Percentiles rank a stretch among this genome's conserved stretches.
Conservation (phyloP, 768 basidiomycete genomes). For the Pleurotus djamor region DNA sequence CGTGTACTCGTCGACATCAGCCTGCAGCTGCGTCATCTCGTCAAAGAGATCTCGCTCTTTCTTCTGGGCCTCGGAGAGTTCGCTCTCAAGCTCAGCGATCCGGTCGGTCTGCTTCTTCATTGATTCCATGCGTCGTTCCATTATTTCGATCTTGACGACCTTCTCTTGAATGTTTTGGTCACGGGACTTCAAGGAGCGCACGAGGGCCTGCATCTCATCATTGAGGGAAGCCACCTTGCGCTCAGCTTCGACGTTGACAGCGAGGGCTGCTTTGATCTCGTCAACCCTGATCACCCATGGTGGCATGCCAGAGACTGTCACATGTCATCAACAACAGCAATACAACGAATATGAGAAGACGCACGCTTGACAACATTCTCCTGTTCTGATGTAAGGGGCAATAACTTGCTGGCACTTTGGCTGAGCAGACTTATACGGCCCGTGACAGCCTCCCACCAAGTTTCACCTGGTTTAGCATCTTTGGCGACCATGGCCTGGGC, state of each 20-base stretch:
- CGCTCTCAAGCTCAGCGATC: constrained; percentile 77
- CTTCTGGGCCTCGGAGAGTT: constrained; percentile 78
- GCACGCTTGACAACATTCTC: constrained; percentile 81
- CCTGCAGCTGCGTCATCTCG: constrained; percentile 90
- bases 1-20: constrained; percentile 83
- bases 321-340: constrained; percentile 1
- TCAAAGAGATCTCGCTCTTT: constrained; percentile 91
- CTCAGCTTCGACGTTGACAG: constrained; percentile 91
- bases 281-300: constrained; percentile 87
- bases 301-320: constrained; percentile 63
- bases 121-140: constrained; percentile 91
- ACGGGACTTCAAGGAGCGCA: constrained; percentile 80
- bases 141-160: constrained; percentile 89
- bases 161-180: constrained; percentile 91
- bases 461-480: constrained; percentile 58
- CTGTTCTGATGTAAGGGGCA: constrained; percentile 69
- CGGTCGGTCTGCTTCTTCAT: constrained; percentile 89
- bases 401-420: constrained; percentile 65
- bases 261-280: constrained; percentile 79
- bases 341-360: constrained; percentile 26
- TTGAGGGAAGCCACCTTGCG: constrained; percentile 81
- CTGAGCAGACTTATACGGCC: constrained; percentile 68
- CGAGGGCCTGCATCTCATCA: constrained; percentile 88
- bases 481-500: constrained; percentile 71
- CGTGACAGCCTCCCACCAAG: constrained; percentile 78